Evolutionary conservation across 345 rosid genomes (phyloP).

Genomic region (Carallia brachiata): DNA sequence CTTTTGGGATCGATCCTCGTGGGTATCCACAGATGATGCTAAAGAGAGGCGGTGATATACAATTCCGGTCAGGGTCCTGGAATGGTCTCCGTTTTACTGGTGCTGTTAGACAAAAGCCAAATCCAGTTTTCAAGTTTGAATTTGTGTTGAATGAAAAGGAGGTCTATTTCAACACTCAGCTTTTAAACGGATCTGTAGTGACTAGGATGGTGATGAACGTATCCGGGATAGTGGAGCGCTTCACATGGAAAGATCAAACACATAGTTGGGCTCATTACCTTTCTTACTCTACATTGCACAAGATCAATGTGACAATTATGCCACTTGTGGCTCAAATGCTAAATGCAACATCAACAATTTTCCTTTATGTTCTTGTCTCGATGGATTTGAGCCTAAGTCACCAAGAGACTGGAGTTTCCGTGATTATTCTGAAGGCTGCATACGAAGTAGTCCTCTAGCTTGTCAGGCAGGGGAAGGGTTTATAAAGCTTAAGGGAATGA

Average conservation of each 20-base stretch:
- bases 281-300: not conserved
- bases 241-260: conserved; percentile 18
- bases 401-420: conserved; percentile 10
- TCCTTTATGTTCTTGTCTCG: conserved; percentile 12
- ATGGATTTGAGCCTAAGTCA: conserved; percentile 25
- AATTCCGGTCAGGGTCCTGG: conserved; percentile 27
- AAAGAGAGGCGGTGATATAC: not conserved
- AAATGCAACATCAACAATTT: conserved; percentile 16
- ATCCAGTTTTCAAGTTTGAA: conserved; percentile 6
- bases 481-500: not conserved
- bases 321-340: conserved; percentile 14
- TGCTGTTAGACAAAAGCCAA: not conserved
- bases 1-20: conserved; percentile 11
- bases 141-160: conserved; percentile 17
- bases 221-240: conserved; percentile 14
- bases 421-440: conserved; percentile 22
- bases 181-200: conserved; percentile 8
- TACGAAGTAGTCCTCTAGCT: not conserved
- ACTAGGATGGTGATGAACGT: conserved; percentile 13
- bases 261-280: conserved; percentile 18
- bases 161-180: conserved; percentile 9
- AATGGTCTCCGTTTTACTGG: conserved; percentile 28
- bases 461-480: conserved; percentile 18
- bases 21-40: conserved; percentile 11
- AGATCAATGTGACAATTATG: conserved; percentile 15